Percentiles rank a stretch among this genome's conserved stretches.
Conservation (phyloP, 2,329 filamentous ascomycete species). For the Lasiodiplodia citricola region DNA sequence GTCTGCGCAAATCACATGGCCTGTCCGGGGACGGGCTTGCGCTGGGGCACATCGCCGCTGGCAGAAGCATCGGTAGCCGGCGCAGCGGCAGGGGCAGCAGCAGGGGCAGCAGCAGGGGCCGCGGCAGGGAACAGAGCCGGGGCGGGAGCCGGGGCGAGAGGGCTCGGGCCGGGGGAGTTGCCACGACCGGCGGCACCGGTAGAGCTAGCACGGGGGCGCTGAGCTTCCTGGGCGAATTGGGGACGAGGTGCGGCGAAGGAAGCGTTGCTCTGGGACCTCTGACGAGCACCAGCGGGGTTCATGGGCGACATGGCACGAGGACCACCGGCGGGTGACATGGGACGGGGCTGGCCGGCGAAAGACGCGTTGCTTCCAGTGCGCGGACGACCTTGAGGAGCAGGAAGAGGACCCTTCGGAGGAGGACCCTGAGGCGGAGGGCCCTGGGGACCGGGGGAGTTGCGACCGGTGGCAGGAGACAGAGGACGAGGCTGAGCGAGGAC, state of each 20-base stretch:
- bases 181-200: conserved; percentile 29
- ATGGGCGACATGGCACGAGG: conserved; percentile 50
- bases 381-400: conserved; percentile 36
- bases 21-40: conserved; percentile 56
- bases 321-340: conserved; percentile 51
- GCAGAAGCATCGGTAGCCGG: conserved; percentile 27
- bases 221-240: conserved; percentile 30
- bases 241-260: conserved; percentile 35
- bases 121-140: conserved; percentile 10
- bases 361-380: conserved; percentile 47
- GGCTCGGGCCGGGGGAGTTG: conserved; percentile 42
- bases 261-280: conserved; percentile 46
- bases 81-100: not conserved
- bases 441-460: conserved; percentile 50
- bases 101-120: not conserved
- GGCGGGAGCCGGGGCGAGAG: conserved; percentile 40
- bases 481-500: conserved; percentile 42
- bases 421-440: conserved; percentile 39
- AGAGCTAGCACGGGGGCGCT: conserved; percentile 44
- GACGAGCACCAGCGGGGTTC: conserved; percentile 33
- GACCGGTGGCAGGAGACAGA: conserved; percentile 46
- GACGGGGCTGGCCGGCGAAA: conserved; percentile 35
- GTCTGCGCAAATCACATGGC: conserved; percentile 41
- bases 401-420: conserved; percentile 34
- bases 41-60: conserved; percentile 39